phyloP scores from a whole-genome alignment of 257 asterid species.

The Sherardia arvensis region DNA sequence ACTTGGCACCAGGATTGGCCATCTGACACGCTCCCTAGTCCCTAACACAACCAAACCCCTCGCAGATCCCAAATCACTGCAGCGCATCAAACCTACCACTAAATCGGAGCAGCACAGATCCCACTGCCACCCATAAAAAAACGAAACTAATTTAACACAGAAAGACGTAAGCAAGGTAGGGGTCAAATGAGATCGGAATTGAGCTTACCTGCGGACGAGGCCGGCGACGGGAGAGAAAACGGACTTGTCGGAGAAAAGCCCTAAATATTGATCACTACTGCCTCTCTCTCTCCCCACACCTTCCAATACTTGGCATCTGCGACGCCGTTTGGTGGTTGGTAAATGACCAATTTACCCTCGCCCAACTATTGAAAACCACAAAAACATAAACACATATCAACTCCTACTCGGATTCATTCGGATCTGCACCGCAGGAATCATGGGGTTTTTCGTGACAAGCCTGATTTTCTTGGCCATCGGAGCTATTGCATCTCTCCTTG shows the following conservation, averaged over 20 bases:
- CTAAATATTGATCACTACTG: too few species aligned
- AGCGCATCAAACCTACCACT: constrained; percentile 63
- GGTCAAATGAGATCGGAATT: constrained; percentile 10
- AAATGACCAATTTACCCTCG: too few species aligned
- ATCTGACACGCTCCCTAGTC: background rate
- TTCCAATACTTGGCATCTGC: too few species aligned
- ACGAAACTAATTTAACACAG: background rate
- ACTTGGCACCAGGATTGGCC: constrained; percentile 82
- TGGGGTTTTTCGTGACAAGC: constrained; percentile 87
- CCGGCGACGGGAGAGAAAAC: too few species aligned
- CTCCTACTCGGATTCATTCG: too few species aligned
- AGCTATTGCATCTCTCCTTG: constrained; percentile 57
- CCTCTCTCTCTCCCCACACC: too few species aligned
- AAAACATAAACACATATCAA: too few species aligned
- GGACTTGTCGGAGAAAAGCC: too few species aligned
- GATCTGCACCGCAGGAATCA: too few species aligned
- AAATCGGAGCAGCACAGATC: constrained; percentile 33
- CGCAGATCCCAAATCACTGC: constrained; percentile 35
- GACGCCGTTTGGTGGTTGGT: too few species aligned
- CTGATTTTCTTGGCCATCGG: constrained; percentile 65
- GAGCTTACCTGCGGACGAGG: constrained; percentile 47
- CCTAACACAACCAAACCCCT: constrained; percentile 24
- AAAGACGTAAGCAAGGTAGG: background rate
- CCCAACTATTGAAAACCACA: too few species aligned
- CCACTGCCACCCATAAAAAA: constrained; percentile 18